Conservation (phyloP, 345 rosid species). For the Populus euphratica region DNA sequence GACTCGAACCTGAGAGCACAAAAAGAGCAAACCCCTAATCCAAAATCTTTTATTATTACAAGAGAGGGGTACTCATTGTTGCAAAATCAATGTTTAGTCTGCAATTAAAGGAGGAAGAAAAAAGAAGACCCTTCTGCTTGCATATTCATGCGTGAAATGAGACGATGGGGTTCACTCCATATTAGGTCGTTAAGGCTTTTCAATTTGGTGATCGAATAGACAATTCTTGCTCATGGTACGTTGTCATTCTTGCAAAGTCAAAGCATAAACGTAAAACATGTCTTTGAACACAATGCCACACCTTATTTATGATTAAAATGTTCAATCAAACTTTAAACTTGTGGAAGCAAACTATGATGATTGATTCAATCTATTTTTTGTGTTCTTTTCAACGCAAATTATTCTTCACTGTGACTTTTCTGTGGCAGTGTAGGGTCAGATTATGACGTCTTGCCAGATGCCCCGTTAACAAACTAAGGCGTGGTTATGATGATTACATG, state of each 20-base stretch:
- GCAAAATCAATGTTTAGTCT: not conserved
- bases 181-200: constrained; percentile 11
- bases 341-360: constrained; percentile 17
- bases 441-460: constrained; percentile 35
- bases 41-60: too few relatives aligned
- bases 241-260: constrained; percentile 13
- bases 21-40: too few relatives aligned
- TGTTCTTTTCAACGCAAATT: not conserved
- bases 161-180: not conserved
- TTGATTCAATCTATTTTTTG: constrained; percentile 12
- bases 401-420: constrained; percentile 14
- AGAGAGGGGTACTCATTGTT: too few relatives aligned
- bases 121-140: not conserved
- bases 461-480: constrained; percentile 18
- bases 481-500: constrained; percentile 14
- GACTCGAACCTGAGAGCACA: too few relatives aligned
- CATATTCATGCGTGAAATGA: not conserved
- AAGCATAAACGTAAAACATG: constrained; percentile 19
- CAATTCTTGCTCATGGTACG: constrained; percentile 10
- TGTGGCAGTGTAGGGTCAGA: constrained; percentile 42
- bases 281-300: constrained; percentile 18
- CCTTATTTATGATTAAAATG: constrained; percentile 25
- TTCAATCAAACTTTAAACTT: constrained; percentile 22
- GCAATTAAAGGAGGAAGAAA: not conserved
- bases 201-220: constrained; percentile 25